Evolutionary conservation across 805 yeast species (phyloP), one percentile per base, ranked within the genome.

Genomic region (Saturnispora gosingensis): DNA sequence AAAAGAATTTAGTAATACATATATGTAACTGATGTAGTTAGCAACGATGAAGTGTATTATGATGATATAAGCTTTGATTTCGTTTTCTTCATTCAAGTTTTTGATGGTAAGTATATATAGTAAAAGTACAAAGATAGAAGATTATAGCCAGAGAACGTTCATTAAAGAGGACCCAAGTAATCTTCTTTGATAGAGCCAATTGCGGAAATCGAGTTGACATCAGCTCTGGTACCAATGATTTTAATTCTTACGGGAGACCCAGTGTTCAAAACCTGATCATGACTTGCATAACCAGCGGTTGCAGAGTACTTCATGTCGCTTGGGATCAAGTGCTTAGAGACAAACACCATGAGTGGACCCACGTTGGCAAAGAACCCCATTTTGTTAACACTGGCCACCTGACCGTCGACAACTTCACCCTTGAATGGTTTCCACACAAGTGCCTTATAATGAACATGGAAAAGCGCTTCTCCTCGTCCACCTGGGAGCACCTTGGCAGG

Each of bases 341-440:
- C 95, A 67, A 93, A 93, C 39, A 93, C 97, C 24, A 90, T 82
- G 65, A 93, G 73, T 15, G 99, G 99, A 0, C 99, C 99, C 28
- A 93, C 99, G 68, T 93, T 97, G 38, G 96, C 98, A 67, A 93
- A 93, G 58, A 93, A 88, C 8, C 99, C 99, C 83, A 91, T 85
- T 63, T 81, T 88, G 67, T 85, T 88, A 46, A 95, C 97, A 32
- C 88, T 86, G 13, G 96, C 86, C 15, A 93, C 98, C 24, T 91
- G 82, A 5, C 95, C 99, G 68, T 93, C 99, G 25, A 93, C 98
- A 7, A 93, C 99, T 69, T 93, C 99, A 35, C 98, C 99, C 70
- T 93, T 93, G 72, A 93, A 93, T 4, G 99, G 99, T 63, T 91
- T 86, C 95, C 97, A 93, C 34, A 93, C 97, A 49, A 93, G 90